These are phyloP conservation scores for Tritrichomonas foetus DNA, from an alignment of 208 protist genomes.

Conservation along the genomic window DNA sequence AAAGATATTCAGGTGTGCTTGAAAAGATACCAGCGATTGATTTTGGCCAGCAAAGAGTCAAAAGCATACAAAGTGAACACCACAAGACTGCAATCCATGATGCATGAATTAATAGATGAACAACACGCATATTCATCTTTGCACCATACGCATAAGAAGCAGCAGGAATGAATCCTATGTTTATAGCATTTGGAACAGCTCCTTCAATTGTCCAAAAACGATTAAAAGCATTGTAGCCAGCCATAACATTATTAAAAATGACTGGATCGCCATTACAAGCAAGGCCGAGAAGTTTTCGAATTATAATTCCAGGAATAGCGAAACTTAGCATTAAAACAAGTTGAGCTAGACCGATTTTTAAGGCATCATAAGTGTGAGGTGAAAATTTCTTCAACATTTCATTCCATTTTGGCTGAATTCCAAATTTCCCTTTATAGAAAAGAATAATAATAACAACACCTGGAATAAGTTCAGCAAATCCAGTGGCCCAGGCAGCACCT, in stretches of 20 bases:
- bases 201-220: not conserved
- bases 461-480: not conserved
- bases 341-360: not conserved
- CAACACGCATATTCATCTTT: not conserved
- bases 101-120: not conserved
- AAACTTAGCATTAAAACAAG: not conserved
- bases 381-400: not conserved
- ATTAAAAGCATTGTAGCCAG: not conserved
- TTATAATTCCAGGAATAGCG: not conserved
- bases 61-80: not conserved
- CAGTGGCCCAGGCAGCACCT: not conserved
- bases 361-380: not conserved
- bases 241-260: not conserved
- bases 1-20: not conserved
- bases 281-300: not conserved
- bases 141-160: not conserved
- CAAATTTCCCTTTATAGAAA: not conserved
- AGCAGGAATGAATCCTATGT: not conserved
- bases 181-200: not conserved
- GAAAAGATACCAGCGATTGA: not conserved
- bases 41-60: not conserved
- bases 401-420: not conserved
- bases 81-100: not conserved
- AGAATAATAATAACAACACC: not conserved
- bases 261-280: not conserved